Conservation (phyloP, 108 stramenopile genomes). For the Bacterosira constricta region DNA sequence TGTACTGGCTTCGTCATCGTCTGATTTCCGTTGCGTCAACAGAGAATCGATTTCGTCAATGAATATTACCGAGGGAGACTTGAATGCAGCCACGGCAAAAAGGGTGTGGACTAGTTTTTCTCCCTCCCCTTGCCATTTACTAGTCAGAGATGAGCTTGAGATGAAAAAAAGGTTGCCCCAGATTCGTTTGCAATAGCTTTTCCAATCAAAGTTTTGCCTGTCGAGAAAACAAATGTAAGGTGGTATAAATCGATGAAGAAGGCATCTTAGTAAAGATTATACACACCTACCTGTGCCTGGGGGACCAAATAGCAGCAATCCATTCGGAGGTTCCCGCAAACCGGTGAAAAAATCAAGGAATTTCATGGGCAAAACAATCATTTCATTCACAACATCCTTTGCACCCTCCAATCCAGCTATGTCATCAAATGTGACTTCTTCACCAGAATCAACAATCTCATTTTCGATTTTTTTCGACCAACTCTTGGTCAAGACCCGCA, state of each 20-base stretch:
- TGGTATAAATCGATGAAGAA: not conserved
- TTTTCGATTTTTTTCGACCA: slow-evolving; percentile 80
- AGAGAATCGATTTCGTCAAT: slow-evolving; percentile 95
- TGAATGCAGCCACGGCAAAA: slow-evolving; percentile 94
- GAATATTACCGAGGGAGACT: slow-evolving; percentile 91
- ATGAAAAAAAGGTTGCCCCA: slow-evolving; percentile 98
- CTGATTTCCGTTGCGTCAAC: slow-evolving; percentile 85
- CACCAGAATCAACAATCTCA: slow-evolving; percentile 79
- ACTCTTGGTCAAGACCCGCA: slow-evolving; percentile 80
- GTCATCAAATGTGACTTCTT: slow-evolving; percentile 82
- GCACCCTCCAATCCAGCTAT: slow-evolving; percentile 87
- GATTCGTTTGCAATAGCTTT: slow-evolving; percentile 97
- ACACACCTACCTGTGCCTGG: slow-evolving; percentile 49
- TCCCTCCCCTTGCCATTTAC: slow-evolving; percentile 99
- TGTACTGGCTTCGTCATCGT: slow-evolving; percentile 92
- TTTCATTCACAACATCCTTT: slow-evolving; percentile 83
- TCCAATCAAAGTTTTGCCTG: slow-evolving; percentile 98
- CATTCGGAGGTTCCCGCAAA: slow-evolving; percentile 81
- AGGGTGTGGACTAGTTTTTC: slow-evolving; percentile 96
- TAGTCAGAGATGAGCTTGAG: slow-evolving; percentile 94
- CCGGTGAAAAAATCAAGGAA: slow-evolving; percentile 93
- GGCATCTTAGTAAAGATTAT: not conserved
- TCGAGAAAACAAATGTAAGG: slow-evolving; percentile 32
- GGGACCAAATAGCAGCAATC: slow-evolving; percentile 63
- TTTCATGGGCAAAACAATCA: slow-evolving; percentile 89